Evolutionary conservation across 208 protist genomes (phyloP), one percentile per base, ranked within the genome.

Genomic region (Trypanosoma congolense): DNA sequence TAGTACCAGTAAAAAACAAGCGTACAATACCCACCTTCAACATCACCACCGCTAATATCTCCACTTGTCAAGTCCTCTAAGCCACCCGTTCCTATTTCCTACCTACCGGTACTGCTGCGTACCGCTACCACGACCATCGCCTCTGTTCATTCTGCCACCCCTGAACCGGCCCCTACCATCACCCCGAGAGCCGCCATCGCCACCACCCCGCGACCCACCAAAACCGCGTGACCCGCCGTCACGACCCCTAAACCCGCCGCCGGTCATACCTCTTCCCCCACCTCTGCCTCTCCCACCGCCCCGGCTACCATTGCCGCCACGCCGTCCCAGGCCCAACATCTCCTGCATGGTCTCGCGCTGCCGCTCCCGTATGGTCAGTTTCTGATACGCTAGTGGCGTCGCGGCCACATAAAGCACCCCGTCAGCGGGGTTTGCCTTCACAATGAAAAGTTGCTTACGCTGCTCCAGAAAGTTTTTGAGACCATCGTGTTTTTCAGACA

Each of bases 391-490:
- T 22, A 90, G 53, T 16, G 82, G 77, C 46, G 83, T 87, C 41
- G 63, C 70, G 2, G 82, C 62, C 3, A 87, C 83, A 57, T 82
- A 93, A 28, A 83, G 41, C 18, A 86, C 73, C 12, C 58, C 61
- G 46, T 86, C 80, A 0, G 53, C 48, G 18, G 73, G 77, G 26
- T 72, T 49, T 19, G 45, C 35, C 54, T 79, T 75, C 36, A 93
- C 38, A 14, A 83, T 31, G 53, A 93, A 93, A 40, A 91, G 58
- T 52, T 93, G 87, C 63, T 84, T 80, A 12, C 87, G 82, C 33
- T 73, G 36, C 36, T 78, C 56, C 10, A 93, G 66, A 45, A 93
- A 93, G 29, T 16, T 57, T 19, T 60, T 65, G 9, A 93, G 77
- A 1, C 87, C 87, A 48, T 55, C 65, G 71, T 85, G 73, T 65